phyloP scores from a whole-genome alignment of 192 early-diverging fungal genomes.

The Dissophora globulifera region DNA sequence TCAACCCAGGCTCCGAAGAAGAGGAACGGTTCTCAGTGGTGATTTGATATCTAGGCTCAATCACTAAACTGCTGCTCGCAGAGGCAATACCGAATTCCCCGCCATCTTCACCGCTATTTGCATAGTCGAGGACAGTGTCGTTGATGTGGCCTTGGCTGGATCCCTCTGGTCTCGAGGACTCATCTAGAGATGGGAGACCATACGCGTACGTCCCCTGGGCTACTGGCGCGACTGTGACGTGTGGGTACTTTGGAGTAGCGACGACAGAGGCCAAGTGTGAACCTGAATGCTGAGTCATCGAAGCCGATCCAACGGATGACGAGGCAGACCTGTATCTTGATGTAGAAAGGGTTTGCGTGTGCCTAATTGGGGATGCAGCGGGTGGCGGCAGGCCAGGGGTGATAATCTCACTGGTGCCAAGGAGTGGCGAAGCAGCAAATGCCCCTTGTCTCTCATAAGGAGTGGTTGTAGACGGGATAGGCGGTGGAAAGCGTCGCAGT shows the following conservation, averaged over 20 bases:
- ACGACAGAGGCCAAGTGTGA: slow-evolving; percentile 7
- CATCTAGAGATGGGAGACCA: background rate
- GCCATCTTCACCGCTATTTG: background rate
- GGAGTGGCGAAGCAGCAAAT: background rate
- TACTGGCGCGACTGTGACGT: slow-evolving; percentile 3
- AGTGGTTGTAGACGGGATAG: slow-evolving; percentile 32
- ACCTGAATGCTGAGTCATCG: slow-evolving; percentile 13
- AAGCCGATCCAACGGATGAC: background rate
- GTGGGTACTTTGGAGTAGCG: slow-evolving; percentile 16
- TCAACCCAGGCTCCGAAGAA: background rate
- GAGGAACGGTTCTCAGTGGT: slow-evolving; percentile 8
- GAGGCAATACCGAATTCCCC: background rate
- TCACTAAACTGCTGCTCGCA: no score
- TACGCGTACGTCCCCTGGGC: background rate
- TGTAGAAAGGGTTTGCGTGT: background rate
- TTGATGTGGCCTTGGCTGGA: background rate
- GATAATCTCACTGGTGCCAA: background rate
- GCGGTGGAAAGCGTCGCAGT: background rate
- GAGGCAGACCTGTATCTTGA: slow-evolving; percentile 3
- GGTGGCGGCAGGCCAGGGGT: background rate
- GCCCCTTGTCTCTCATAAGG: slow-evolving; percentile 26
- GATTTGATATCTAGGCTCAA: no score
- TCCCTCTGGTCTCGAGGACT: background rate
- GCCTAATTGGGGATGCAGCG: no score
- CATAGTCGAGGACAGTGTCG: no score